These are phyloP conservation scores for Corchorus olitorius DNA, from an alignment of 345 rosid genomes.

Conservation along the genomic window DNA sequence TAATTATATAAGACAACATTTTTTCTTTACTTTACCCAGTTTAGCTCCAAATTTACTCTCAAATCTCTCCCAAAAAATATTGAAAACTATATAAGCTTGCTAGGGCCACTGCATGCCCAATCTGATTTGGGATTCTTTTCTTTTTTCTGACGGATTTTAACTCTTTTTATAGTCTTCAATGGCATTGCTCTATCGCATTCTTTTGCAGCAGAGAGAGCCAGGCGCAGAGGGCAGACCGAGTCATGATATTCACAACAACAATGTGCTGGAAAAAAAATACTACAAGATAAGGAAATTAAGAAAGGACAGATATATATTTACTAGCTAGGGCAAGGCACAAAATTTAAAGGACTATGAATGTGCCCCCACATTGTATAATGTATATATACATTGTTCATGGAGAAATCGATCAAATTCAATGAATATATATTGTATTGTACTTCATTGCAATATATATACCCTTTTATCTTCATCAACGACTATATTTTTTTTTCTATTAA, in stretches of 20 bases:
- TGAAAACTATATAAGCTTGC: too few relatives aligned
- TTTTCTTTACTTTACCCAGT: too few relatives aligned
- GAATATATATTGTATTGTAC: not conserved
- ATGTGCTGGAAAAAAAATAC: not conserved
- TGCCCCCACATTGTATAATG: not conserved
- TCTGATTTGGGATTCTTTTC: not conserved
- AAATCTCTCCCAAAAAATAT: too few relatives aligned
- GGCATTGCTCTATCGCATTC: not conserved
- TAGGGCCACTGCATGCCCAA: too few relatives aligned
- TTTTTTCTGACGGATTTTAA: not conserved
- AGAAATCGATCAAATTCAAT: not conserved
- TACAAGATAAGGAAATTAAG: not conserved
- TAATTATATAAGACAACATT: slow-evolving; percentile 1
- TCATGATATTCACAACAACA: not conserved
- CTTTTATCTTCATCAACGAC: not conserved
- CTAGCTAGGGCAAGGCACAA: not conserved
- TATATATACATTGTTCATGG: not conserved
- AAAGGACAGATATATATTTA: not conserved
- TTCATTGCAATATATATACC: not conserved
- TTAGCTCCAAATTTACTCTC: too few relatives aligned
- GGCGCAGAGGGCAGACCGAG: not conserved
- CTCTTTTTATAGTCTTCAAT: not conserved
- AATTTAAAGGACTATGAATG: not conserved
- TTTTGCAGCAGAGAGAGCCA: not conserved
- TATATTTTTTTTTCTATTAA: too few relatives aligned